phyloP scores from a whole-genome alignment of 331 rosid species.

The Spiraea crenata region DNA sequence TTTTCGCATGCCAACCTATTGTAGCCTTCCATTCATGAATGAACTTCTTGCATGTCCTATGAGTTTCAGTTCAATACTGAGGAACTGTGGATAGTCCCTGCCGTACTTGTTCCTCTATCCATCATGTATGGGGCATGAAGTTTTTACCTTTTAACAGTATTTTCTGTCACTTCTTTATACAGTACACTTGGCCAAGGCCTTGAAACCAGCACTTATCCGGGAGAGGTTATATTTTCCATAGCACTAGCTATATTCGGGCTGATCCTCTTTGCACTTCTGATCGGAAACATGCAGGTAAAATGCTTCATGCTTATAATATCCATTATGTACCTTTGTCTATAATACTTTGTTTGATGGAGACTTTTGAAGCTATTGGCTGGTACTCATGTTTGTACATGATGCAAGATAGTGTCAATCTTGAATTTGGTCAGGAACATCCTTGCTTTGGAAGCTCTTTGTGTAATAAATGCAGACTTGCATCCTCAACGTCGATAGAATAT shows the following conservation, averaged over 20 bases:
- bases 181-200: slow-evolving; percentile 99
- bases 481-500: neutral
- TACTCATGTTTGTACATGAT: neutral
- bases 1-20: neutral
- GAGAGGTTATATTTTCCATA: slow-evolving; percentile 93
- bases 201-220: slow-evolving; percentile 83
- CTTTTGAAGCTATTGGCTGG: neutral
- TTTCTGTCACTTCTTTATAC: slow-evolving; percentile 29
- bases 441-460: neutral
- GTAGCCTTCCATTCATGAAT: neutral
- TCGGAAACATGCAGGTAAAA: slow-evolving; percentile 99
- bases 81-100: neutral
- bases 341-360: slow-evolving; percentile 1
- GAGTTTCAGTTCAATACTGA: neutral
- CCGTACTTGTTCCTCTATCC: neutral
- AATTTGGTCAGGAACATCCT: neutral
- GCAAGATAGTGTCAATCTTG: neutral
- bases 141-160: neutral
- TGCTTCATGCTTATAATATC: neutral
- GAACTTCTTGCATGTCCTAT: neutral
- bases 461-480: neutral
- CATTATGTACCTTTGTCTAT: neutral
- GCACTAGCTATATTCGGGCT: slow-evolving; percentile 82
- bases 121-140: neutral
- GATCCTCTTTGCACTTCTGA: slow-evolving; percentile 96